Base-by-base conservation (phyloP, 192 early-diverging fungal species). In the Chytriomyces confervae region DNA sequence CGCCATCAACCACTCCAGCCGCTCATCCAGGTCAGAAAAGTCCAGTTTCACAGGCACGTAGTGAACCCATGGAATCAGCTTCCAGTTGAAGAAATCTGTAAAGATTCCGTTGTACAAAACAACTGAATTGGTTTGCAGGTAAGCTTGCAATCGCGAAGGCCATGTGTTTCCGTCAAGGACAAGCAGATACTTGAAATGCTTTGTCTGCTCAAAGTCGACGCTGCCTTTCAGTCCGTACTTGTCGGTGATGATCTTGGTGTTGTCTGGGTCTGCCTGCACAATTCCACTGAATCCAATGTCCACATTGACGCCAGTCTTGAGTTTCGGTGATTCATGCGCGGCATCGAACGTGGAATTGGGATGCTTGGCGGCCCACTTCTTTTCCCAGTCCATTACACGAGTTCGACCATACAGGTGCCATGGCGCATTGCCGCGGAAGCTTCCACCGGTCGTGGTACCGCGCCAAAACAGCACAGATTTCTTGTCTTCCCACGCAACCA, bases 1-100 rank as follows among this genome's bases (percentile, higher is more conserved):
- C 1, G 36, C 75, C 9, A 10, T 20, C 62, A 50, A 11, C 75
- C 75, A 76, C 20, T 49, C 10, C 62, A 76, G 48, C 50, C 50
- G 13, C 16, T 76, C 75, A 16, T 64, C 71, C 24, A 79, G 50
- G 63, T 79, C 78, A 6, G 78, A 77, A 10, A 71, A 51, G 50
- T 79, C 78, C 53, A 79, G 11, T 1, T 45, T 62, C 18, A 79
- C 61, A 10, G 78, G 78, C 7, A 79, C 50, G 48, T 76, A 79
- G 60, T 79, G 78, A 2, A 76, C 71, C 6, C 9, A 79, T 20
- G 78, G 78, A 20, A n/a, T 48, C 49, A 79, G 64, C 47, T 29
- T 71, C 69, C 50, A 71, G 50, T 57, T 71, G 69, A 23, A 71
- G 50, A 48, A 71, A 44, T 71, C 69, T 8, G 69, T 71, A 51